Evolutionary conservation across 768 basidiomycete genomes (phyloP), one percentile per base, ranked within the genome.

Genomic region (Mycena maculata): DNA sequence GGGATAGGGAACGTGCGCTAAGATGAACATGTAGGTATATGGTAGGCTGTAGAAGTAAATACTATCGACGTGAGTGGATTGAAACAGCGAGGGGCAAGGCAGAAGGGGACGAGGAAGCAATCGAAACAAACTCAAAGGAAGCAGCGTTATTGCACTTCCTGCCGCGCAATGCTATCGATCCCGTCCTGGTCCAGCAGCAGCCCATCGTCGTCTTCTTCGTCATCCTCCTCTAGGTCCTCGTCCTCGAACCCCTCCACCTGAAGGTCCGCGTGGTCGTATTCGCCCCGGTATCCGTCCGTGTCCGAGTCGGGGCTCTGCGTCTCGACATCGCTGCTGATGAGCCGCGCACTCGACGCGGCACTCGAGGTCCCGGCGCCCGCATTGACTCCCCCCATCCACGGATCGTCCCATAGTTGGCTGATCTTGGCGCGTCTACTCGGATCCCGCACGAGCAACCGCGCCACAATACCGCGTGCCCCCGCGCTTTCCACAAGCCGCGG

Each of bases 401-500:
- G 76, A 65, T 87, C 85, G 48, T 80, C 87, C 91, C 90, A 91
- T 57, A 95, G 64, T 41, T 90, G 87, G 28, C 73, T 82, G 33
- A 94, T 81, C 71, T 84, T 82, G 47, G 87, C 84, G n/a, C 94
- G 81, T 70, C 87, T 86, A 71, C 74, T 81, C 54, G 90, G 87
- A 77, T 95, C 90, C 28, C 94, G 80, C 22, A 92, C 90, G 44
- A 96, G 81, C 53, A 96, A 72, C 49, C 82, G 77, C 12, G 75
- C 85, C 0, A 92, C 92, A 41, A 93, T 78, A 22, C 84, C 72
- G 73, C 82, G 83, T 48, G 87, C 84, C 8, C 85, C 86, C 16
- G 75, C 74, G 65, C 81, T 81, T 72, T 78, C 42, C 76, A 82
- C 77, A 31, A 86, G 74, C 42, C 71, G 60, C 52, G 67, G 76